Percentiles rank a stretch among this genome's conserved stretches.
These are phyloP conservation scores for Acanthamoeba quina DNA, from an alignment of 208 protist genomes.

Conservation along the genomic window DNA sequence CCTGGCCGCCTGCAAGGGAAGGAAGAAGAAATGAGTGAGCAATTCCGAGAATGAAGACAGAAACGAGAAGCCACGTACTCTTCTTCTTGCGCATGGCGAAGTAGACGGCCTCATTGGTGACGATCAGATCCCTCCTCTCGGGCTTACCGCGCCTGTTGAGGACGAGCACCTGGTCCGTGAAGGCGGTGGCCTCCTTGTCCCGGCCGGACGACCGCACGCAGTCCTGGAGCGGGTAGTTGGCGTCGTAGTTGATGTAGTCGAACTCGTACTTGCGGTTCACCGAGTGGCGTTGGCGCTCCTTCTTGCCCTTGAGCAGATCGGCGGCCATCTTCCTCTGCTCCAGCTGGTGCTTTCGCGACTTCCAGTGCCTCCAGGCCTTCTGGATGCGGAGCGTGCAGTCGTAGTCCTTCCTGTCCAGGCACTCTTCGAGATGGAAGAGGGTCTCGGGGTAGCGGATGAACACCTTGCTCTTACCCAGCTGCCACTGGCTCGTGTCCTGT, in stretches of 20 bases:
- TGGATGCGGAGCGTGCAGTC: slow-evolving; percentile 84
- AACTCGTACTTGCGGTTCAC: slow-evolving; percentile 85
- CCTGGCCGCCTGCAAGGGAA: background rate
- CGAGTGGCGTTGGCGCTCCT: slow-evolving; percentile 84
- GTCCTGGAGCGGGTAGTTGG: slow-evolving; percentile 83
- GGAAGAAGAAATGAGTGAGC: background rate
- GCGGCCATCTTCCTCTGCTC: slow-evolving; percentile 84
- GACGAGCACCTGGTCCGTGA: slow-evolving; percentile 76
- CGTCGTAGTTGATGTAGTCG: slow-evolving; percentile 88
- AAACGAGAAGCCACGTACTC: background rate
- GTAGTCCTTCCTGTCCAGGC: slow-evolving; percentile 82
- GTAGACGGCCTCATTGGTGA: slow-evolving; percentile 79
- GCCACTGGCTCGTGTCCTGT: slow-evolving; percentile 88
- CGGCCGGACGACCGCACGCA: background rate
- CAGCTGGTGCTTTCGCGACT: slow-evolving; percentile 83
- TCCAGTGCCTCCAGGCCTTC: slow-evolving; percentile 82
- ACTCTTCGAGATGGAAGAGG: slow-evolving; percentile 83
- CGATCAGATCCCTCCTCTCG: slow-evolving; percentile 77
- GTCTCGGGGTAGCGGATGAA: slow-evolving; percentile 96
- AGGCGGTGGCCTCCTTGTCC: slow-evolving; percentile 83
- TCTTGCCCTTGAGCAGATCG: slow-evolving; percentile 85
- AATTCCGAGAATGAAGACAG: background rate
- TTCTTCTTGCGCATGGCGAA: slow-evolving; percentile 72
- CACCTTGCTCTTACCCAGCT: slow-evolving; percentile 95
- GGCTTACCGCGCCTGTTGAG: slow-evolving; percentile 71